Base-by-base conservation (phyloP, 371 early-diverging fungal genomes). In the Rhizopus delemar region DNA sequence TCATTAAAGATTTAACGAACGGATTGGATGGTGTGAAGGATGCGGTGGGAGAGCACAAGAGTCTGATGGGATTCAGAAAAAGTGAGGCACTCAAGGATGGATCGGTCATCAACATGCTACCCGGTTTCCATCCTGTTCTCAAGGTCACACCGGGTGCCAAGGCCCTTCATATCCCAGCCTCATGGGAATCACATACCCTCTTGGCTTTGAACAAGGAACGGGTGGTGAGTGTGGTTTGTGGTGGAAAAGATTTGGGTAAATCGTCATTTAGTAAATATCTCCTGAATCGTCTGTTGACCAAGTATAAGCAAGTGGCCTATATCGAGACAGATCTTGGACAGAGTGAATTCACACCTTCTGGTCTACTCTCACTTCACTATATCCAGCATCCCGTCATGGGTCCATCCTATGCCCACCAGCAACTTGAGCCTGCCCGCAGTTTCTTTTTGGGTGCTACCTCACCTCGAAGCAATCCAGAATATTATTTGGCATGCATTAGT, bases 271-370 rank as follows among this genome's bases (percentile, higher is more conserved):
- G 81, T 4, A 77, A 86, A 32, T 84, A 82, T 54, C 53, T 88
- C n/a, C 56, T 84, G 39, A 92, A 94, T 69, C 69, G 74, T 35
- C 68, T 91, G 41, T 69, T 93, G 53, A 78, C 85, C 57, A 69
- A 67, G 13, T 73, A 80, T 48, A 63, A 65, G 28, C 53, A 50
- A 16, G 85, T 91, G 11, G 92, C 91, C 0, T 92, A 80, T 63
- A 65, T 94, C 15, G 94, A 94, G 60, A 85, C 88, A 36, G 94
- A 94, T 65, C 55, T 90, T 16, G 94, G 94, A 3, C 94, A 94
- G 60, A 79, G 87, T 6, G 92, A 91, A 67, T 88, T 91, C 56
- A 85, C 90, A 0, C 88, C 91, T 16, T 49, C 81, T 1, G 92
- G 93, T 2, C 70, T 88, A 39, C 69, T 90, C 3, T 86, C 92